Evolutionary conservation across 805 yeast genomes (phyloP).

Genomic region (Monosporozyma aerobia): DNA sequence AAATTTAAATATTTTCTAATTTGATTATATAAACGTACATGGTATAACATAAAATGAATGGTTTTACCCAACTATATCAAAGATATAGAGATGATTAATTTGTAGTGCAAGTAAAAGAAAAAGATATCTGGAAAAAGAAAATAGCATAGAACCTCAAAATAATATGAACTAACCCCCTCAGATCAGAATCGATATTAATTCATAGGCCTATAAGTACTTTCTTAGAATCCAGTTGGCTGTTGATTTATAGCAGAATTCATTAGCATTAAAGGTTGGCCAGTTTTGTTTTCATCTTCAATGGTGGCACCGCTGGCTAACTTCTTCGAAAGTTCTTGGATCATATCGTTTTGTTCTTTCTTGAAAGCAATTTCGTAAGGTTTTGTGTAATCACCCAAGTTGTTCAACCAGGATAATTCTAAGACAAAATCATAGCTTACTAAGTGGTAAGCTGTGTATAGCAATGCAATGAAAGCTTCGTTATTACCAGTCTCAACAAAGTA

Average conservation of each 20-base stretch:
- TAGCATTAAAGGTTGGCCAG: conserved; percentile 67
- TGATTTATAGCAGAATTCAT: conserved; percentile 71
- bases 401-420: conserved; percentile 84
- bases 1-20: neutral
- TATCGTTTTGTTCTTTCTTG: conserved; percentile 67
- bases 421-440: conserved; percentile 75
- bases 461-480: conserved; percentile 88
- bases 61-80: neutral
- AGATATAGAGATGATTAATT: neutral
- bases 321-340: conserved; percentile 52
- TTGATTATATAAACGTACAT: neutral
- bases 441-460: conserved; percentile 78
- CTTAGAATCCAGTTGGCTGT: conserved; percentile 69
- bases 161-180: conserved; percentile 3
- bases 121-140: neutral
- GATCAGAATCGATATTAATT: neutral
- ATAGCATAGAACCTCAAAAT: neutral
- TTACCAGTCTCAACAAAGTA: conserved; percentile 96
- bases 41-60: neutral
- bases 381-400: conserved; percentile 70
- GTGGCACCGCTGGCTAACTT: conserved; percentile 60
- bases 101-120: neutral
- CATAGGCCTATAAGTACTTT: neutral
- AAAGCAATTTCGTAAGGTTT: conserved; percentile 88
- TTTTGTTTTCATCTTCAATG: conserved; percentile 41